Conservation (phyloP, 2,329 filamentous ascomycete species). For the Aureobasidium sp. region DNA sequence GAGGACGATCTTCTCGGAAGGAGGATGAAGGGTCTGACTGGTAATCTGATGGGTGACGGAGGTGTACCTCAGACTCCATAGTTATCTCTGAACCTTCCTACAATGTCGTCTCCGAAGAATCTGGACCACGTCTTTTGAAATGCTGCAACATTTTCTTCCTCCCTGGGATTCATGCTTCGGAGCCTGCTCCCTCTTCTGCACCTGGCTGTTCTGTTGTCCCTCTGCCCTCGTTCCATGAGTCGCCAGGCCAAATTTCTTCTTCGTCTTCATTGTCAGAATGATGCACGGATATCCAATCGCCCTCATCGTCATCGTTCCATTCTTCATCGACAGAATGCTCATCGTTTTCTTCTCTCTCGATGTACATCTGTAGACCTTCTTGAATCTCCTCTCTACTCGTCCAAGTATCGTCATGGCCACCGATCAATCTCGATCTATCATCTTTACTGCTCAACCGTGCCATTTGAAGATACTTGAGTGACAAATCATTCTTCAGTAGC, state of each 20-base stretch:
- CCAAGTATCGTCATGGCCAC: background rate
- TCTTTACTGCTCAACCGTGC: background rate
- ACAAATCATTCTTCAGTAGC: background rate
- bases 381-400: background rate
- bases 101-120: background rate
- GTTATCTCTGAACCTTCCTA: background rate
- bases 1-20: constrained; percentile 42
- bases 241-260: background rate
- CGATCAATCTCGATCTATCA: background rate
- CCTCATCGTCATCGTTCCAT: background rate
- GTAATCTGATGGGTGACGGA: constrained; percentile 27
- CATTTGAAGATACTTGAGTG: background rate
- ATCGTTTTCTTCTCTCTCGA: background rate
- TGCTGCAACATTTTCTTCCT: background rate
- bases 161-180: background rate
- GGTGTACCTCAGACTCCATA: constrained; percentile 11
- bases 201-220: background rate
- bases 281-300: background rate
- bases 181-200: background rate
- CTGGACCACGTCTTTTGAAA: no score
- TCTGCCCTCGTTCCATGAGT: background rate
- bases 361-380: background rate
- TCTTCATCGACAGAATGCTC: background rate
- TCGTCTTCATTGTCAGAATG: background rate
- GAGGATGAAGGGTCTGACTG: constrained; percentile 42